phyloP scores from a whole-genome alignment of 1,284 basidiomycete genomes.

The Neotropicomus parvogracilis region DNA sequence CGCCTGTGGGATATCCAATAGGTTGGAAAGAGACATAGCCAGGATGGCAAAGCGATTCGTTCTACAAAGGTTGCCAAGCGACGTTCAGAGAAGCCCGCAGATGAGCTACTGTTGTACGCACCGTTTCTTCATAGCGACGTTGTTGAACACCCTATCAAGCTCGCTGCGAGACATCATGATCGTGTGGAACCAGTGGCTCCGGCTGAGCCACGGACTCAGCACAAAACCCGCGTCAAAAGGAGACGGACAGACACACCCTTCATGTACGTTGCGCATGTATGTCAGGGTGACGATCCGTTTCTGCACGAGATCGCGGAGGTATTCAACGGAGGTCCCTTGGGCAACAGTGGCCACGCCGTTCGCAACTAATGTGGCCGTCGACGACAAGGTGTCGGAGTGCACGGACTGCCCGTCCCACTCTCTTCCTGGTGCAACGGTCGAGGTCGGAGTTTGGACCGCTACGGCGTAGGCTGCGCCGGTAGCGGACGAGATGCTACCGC shows the following conservation, averaged over 20 bases:
- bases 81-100: not conserved
- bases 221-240: not conserved
- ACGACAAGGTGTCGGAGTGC: slow-evolving; percentile 47
- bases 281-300: slow-evolving; percentile 82
- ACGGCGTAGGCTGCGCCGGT: slow-evolving; percentile 36
- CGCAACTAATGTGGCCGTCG: slow-evolving; percentile 26
- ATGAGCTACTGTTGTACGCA: slow-evolving; percentile 32
- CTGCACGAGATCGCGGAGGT: slow-evolving; percentile 71
- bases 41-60: slow-evolving; percentile 77
- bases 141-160: slow-evolving; percentile 70
- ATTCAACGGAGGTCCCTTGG: slow-evolving; percentile 70
- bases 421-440: slow-evolving; percentile 43
- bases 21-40: slow-evolving; percentile 77
- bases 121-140: slow-evolving; percentile 74
- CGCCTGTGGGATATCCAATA: slow-evolving; percentile 76
- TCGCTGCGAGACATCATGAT: slow-evolving; percentile 72
- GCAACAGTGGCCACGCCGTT: slow-evolving; percentile 34
- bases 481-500: slow-evolving; percentile 29
- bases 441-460: slow-evolving; percentile 40
- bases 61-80: slow-evolving; percentile 36
- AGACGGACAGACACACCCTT: slow-evolving; percentile 60
- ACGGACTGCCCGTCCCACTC: slow-evolving; percentile 71
- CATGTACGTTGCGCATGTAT: slow-evolving; percentile 78
- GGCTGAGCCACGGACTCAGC: slow-evolving; percentile 39
- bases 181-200: slow-evolving; percentile 86